Conservation (phyloP, 2,329 filamentous ascomycete species). For the Cladorrhinum sp. region DNA sequence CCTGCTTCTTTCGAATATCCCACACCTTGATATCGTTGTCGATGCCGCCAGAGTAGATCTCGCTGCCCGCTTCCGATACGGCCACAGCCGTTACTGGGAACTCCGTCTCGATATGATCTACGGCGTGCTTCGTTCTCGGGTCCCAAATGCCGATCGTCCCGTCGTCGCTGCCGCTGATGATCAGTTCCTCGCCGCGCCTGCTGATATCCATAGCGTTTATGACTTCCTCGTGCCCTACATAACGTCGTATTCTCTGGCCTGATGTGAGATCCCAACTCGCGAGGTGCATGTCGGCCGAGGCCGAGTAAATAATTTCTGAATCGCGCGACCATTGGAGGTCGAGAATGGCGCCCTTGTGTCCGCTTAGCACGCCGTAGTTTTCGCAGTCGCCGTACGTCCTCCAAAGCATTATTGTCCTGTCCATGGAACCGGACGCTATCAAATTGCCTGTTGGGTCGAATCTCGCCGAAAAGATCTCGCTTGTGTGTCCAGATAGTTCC, state of each 20-base stretch:
- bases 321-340: constrained; percentile 97
- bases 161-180: constrained; percentile 91
- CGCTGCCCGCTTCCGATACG: constrained; percentile 90
- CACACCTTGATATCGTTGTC: constrained; percentile 97
- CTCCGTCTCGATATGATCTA: constrained; percentile 84
- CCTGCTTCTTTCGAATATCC: constrained; percentile 88
- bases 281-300: constrained; percentile 88
- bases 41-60: constrained; percentile 90
- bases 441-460: constrained; percentile 86
- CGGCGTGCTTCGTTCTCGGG: constrained; percentile 81
- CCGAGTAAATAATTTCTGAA: constrained; percentile 84
- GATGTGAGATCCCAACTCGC: constrained; percentile 95
- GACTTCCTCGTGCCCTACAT: constrained; percentile 92
- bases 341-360: constrained; percentile 86
- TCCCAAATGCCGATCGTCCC: constrained; percentile 96
- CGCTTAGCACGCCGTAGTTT: constrained; percentile 85
- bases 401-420: constrained; percentile 90
- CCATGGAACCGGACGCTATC: constrained; percentile 94
- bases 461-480: constrained; percentile 85
- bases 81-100: constrained; percentile 91
- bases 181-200: constrained; percentile 82
- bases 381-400: constrained; percentile 88
- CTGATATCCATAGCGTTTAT: constrained; percentile 89
- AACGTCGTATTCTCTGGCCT: constrained; percentile 85
- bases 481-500: constrained; percentile 79